Percentiles rank a stretch among this genome's conserved stretches.
These are phyloP conservation scores for Starmerella roubikii DNA, from an alignment of 805 yeast genomes.

Conservation along the genomic window DNA sequence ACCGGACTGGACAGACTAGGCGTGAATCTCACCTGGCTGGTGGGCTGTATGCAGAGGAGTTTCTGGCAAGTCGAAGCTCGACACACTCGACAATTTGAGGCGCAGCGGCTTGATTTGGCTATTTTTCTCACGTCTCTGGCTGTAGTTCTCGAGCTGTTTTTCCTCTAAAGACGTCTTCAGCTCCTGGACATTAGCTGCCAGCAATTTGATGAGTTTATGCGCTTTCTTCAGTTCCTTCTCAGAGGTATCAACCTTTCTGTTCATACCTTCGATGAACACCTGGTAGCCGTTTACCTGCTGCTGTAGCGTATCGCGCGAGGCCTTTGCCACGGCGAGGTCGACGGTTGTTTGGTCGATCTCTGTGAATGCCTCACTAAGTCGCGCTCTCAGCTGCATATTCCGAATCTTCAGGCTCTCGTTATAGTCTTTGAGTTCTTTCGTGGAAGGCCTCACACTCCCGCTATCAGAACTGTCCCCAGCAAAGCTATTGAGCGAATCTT, in stretches of 20 bases:
- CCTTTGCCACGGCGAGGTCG: slow-evolving; percentile 17
- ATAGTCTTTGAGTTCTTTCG: slow-evolving; percentile 6
- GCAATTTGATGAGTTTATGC: slow-evolving; percentile 17
- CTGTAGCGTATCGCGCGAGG: slow-evolving; percentile 22
- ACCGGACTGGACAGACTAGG: too few species aligned
- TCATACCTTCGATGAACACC: slow-evolving; percentile 19
- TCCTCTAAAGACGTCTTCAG: slow-evolving; percentile 27
- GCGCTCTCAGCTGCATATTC: slow-evolving; percentile 3
- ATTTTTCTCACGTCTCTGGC: too few species aligned
- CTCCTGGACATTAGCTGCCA: slow-evolving; percentile 24
- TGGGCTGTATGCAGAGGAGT: too few species aligned
- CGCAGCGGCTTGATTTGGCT: too few species aligned
- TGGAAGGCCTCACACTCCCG: too few species aligned
- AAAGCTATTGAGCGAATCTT: too few species aligned
- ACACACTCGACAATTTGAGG: too few species aligned
- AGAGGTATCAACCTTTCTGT: slow-evolving; percentile 17
- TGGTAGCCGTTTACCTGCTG: slow-evolving; percentile 24
- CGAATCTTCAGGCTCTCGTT: slow-evolving; percentile 6
- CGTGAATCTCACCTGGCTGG: too few species aligned
- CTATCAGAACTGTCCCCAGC: too few species aligned
- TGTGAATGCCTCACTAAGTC: slow-evolving; percentile 5
- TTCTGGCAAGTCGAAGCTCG: too few species aligned
- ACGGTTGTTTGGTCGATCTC: slow-evolving; percentile 14
- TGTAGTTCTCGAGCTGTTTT: slow-evolving; percentile 26
- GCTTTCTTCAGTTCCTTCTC: slow-evolving; percentile 21